phyloP scores from a whole-genome alignment of 306 rosid species.

The Psophocarpus tetragonolobus region DNA sequence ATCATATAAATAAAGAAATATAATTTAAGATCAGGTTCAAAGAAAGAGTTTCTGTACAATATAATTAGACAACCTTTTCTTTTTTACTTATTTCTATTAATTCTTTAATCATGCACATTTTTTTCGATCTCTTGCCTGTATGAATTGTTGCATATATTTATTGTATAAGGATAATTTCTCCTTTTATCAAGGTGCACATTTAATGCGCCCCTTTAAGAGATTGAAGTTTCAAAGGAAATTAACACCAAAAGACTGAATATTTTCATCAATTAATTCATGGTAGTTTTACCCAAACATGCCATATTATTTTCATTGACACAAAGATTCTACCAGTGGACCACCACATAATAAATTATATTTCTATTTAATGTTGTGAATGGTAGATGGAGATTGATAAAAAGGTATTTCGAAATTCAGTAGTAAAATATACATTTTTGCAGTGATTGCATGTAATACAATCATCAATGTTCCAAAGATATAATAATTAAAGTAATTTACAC shows the following conservation, averaged over 20 bases:
- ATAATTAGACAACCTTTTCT: neutral
- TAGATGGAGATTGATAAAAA: conserved; percentile 1
- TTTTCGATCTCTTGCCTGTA: neutral
- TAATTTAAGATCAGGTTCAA: neutral
- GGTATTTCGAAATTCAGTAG: neutral
- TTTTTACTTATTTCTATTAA: neutral
- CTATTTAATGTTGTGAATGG: conserved; percentile 1
- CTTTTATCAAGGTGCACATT: neutral
- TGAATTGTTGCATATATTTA: neutral
- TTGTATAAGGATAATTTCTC: neutral
- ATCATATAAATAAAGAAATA: too few relatives aligned
- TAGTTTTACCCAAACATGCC: neutral
- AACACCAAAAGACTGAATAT: neutral
- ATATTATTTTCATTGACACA: neutral
- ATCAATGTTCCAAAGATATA: too few relatives aligned
- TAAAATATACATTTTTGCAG: neutral
- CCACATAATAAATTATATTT: neutral
- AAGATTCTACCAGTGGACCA: conserved; percentile 15
- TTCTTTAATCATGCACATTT: neutral
- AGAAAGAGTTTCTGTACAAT: neutral
- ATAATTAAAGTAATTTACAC: too few relatives aligned
- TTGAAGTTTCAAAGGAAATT: neutral
- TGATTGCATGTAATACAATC: neutral
- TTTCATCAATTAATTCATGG: neutral
- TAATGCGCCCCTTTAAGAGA: neutral